phyloP scores from a whole-genome alignment of 805 yeast genomes.

The Candida lessepsii region DNA sequence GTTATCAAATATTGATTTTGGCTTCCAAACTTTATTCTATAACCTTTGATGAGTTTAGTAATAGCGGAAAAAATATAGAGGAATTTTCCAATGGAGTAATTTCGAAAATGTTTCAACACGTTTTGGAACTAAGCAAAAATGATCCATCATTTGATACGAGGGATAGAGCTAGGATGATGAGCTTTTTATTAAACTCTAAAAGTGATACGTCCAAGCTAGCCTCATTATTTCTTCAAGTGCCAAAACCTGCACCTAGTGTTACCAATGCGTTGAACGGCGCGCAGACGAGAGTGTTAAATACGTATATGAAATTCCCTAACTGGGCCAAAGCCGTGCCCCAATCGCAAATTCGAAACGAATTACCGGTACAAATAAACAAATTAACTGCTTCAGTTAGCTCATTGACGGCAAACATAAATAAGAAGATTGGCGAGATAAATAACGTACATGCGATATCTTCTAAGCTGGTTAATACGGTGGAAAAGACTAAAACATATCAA shows the following conservation, averaged over 20 bases:
- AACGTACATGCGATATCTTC: conserved; percentile 27
- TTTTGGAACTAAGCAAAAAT: conserved; percentile 63
- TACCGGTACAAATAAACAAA: conserved; percentile 18
- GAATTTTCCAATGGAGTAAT: conserved; percentile 27
- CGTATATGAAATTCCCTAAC: conserved; percentile 31
- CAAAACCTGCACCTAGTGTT: conserved; percentile 61
- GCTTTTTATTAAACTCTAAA: conserved; percentile 54
- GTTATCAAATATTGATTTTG: conserved; percentile 68
- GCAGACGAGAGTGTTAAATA: conserved; percentile 12
- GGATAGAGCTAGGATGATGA: conserved; percentile 77
- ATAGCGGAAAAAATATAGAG: conserved; percentile 16
- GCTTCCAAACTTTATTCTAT: conserved; percentile 70
- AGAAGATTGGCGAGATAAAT: conserved; percentile 21
- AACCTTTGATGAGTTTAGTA: conserved; percentile 45
- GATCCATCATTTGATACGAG: conserved; percentile 77
- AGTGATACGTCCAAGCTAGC: conserved; percentile 55
- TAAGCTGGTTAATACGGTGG: conserved; percentile 13
- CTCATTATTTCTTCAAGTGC: conserved; percentile 68
- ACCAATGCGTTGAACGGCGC: conserved; percentile 17
- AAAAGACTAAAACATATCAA: conserved; percentile 36
- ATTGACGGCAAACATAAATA: conserved; percentile 16
- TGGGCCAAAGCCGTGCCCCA: conserved; percentile 48
- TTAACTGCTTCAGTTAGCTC: conserved; percentile 15
- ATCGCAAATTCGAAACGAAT: conserved; percentile 30
- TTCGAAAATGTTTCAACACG: conserved; percentile 57